Conservation (phyloP, 371 early-diverging fungal genomes). For the Entomophthora muscae region DNA sequence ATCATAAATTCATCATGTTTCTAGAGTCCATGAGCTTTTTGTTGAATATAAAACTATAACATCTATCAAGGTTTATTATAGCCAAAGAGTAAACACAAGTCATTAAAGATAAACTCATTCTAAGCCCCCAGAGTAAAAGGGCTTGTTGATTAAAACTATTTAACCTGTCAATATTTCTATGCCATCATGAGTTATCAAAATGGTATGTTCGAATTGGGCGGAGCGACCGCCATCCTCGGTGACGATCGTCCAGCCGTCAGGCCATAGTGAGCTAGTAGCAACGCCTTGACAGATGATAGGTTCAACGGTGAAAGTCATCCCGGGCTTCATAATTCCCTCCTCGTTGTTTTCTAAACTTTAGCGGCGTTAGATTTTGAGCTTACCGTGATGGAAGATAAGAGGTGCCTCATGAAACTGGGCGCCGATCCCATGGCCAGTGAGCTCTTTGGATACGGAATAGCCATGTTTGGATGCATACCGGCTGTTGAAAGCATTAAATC, state of each 20-base stretch:
- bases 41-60: too few species aligned
- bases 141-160: too few species aligned
- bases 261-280: conserved; percentile 54
- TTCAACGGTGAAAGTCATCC: conserved; percentile 92
- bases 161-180: conserved; percentile 74
- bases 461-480: conserved; percentile 29
- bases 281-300: conserved; percentile 46
- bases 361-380: too few species aligned
- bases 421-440: conserved; percentile 85
- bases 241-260: conserved; percentile 78
- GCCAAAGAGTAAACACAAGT: too few species aligned
- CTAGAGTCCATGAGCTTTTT: too few species aligned
- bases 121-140: too few species aligned
- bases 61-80: too few species aligned
- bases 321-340: conserved; percentile 75
- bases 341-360: conserved; percentile 78
- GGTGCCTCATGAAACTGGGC: conserved; percentile 41
- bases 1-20: too few species aligned
- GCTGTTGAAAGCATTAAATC: too few species aligned
- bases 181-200: conserved; percentile 82
- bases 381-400: conserved; percentile 38
- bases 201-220: conserved; percentile 97
- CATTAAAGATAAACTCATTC: too few species aligned
- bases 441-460: conserved; percentile 45
- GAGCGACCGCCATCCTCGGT: conserved; percentile 86